Evolutionary conservation across 192 early-diverging fungal genomes (phyloP), one percentile per base, ranked within the genome.

Genomic region (Coemansia sp.): DNA sequence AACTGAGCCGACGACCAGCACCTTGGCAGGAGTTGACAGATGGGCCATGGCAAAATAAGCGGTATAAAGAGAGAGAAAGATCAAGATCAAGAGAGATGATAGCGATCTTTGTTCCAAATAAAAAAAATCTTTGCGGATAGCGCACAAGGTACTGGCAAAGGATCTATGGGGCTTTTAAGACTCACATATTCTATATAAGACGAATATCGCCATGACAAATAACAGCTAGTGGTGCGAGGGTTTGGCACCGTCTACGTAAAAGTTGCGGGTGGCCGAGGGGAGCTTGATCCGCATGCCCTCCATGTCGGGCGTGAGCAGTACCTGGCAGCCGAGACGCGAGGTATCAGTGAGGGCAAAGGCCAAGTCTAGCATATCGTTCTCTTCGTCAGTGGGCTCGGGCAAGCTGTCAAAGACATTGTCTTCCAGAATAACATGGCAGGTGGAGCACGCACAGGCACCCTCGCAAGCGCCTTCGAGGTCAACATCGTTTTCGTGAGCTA

Each of bases 401-500:
- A 98, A 84, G 66, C 87, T 89, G 38, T 94, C 87, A 79, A 89
- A 98, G 66, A 91, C 88, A 29, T 90, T 80, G 25, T 87, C 88
- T 1, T 93, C 91, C 64, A 94, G 76, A 27, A 98, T 92, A 34
- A 98, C 91, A 76, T 98, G 97, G 82, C 96, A 97, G 0, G 94
- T 96, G 12, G 95, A 96, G 70, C 94, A 96, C 0, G 94, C 96
- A 67, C 95, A 84, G 2, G 95, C 96, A 15, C 93, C 94, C 72
- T 98, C 97, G 77, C 97, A 98, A 15, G 97, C 97, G 38, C 95
- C 95, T 86, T 98, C 95, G 31, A 97, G 86, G 62, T 97, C 95
- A 41, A 98, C 91, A 72, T 95, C 90, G 69, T 96, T 89, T 29
- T 88, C 86, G 73, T 96, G 94, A 5, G 97, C 93, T 21, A 98